These are phyloP conservation scores for Scenedesmus sp. DNA, from an alignment of 163 green algal species.

Conservation along the genomic window DNA sequence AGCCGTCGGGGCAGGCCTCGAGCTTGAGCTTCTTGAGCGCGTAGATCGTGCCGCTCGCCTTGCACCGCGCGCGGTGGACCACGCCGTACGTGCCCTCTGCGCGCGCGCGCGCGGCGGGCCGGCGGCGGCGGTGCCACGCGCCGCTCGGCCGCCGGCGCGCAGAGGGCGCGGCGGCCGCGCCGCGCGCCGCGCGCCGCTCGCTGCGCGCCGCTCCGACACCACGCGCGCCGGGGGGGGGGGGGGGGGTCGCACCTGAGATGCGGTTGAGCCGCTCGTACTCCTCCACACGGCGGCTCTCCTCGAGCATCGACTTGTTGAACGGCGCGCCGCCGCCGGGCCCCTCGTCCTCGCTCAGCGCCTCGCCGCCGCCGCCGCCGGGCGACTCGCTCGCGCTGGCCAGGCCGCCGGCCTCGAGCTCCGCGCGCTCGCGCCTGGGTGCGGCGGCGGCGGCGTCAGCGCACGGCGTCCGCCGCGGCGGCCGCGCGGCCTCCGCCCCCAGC, in stretches of 20 bases:
- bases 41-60: constrained; percentile 67
- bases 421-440: constrained; percentile 24
- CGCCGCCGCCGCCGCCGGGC: background rate
- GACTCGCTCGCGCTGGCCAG: background rate
- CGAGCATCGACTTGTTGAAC: constrained; percentile 65
- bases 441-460: background rate
- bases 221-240: too few relatives aligned
- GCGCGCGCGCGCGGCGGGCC: background rate
- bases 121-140: background rate
- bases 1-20: constrained; percentile 92
- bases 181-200: too few relatives aligned
- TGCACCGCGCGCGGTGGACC: constrained; percentile 79
- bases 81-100: constrained; percentile 96
- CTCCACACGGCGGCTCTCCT: constrained; percentile 87
- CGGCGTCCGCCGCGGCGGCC: too few relatives aligned
- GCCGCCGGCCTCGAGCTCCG: constrained; percentile 16
- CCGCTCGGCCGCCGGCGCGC: background rate
- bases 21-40: constrained; percentile 93
- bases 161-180: background rate
- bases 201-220: too few relatives aligned
- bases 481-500: too few relatives aligned
- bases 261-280: constrained; percentile 90
- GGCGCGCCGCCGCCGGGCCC: too few relatives aligned
- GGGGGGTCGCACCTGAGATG: constrained; percentile 67
- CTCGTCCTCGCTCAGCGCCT: background rate